phyloP scores from a whole-genome alignment of 140 eudicot genomes.

The Oenanthe javanica region DNA sequence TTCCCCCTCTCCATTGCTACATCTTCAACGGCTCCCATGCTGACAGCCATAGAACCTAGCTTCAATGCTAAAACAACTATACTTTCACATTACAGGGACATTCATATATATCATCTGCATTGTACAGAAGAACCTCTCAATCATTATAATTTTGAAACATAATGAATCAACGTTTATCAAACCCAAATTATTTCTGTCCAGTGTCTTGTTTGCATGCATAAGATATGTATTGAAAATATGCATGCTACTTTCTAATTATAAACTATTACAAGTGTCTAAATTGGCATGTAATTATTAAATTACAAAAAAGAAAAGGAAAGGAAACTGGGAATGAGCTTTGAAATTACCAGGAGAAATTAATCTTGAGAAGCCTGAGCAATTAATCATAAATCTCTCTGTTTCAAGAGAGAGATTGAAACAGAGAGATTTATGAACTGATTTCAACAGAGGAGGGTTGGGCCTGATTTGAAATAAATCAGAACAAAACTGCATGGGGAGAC shows the following conservation, averaged over 20 bases:
- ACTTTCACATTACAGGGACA: slow-evolving; percentile 12
- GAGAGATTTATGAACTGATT: slow-evolving; percentile 8
- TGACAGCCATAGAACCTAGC: neutral
- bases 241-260: neutral
- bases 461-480: neutral
- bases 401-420: neutral
- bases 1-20: slow-evolving; percentile 18
- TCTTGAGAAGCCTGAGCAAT: neutral
- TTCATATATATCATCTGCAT: neutral
- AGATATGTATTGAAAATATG: neutral
- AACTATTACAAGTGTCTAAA: neutral
- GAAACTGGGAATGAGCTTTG: neutral
- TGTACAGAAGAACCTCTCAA: slow-evolving; percentile 6
- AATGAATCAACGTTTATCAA: slow-evolving; percentile 16
- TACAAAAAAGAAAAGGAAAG: neutral
- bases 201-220: neutral
- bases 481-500: neutral
- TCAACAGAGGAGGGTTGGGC: neutral
- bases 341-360: neutral
- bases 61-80: slow-evolving; percentile 1
- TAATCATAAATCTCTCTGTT: slow-evolving; percentile 7
- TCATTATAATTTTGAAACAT: slow-evolving; percentile 17
- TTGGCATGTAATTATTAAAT: neutral
- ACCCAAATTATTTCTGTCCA: slow-evolving; percentile 5
- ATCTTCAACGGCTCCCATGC: slow-evolving; percentile 49